Evolutionary conservation across 371 early-diverging fungal genomes (phyloP).

Genomic region (Nematocida major): DNA sequence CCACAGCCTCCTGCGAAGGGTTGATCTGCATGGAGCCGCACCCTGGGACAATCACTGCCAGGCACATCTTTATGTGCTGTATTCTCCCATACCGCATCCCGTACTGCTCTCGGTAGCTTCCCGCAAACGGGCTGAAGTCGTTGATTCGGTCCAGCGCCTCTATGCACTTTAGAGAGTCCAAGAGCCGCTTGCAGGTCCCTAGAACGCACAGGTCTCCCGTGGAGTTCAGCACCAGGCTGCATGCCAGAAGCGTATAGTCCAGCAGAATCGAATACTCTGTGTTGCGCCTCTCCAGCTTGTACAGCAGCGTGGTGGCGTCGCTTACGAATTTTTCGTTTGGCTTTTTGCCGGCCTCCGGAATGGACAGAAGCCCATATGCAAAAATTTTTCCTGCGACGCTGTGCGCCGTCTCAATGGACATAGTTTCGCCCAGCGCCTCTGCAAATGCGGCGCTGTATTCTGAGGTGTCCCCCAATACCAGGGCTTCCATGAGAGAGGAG

Average conservation of each 20-base stretch:
- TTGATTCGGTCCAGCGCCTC: neutral
- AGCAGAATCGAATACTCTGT: slow-evolving; percentile 4
- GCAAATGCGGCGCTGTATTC: neutral
- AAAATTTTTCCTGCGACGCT: slow-evolving; percentile 35
- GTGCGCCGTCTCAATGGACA: slow-evolving; percentile 15
- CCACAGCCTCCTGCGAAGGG: slow-evolving; percentile 19
- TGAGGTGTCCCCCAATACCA: neutral
- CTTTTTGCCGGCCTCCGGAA: slow-evolving; percentile 3
- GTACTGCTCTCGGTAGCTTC: slow-evolving; percentile 46
- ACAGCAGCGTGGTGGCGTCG: slow-evolving; percentile 21
- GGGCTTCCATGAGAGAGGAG: slow-evolving; percentile 17
- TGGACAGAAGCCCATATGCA: slow-evolving; percentile 11
- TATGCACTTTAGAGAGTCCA: neutral
- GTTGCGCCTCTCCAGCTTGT: slow-evolving; percentile 12
- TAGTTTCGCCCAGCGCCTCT: neutral
- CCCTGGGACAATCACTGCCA: slow-evolving; percentile 29
- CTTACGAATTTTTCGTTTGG: neutral
- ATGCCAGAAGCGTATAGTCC: slow-evolving; percentile 39
- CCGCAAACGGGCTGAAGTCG: slow-evolving; percentile 33
- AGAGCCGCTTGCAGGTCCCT: slow-evolving; percentile 21
- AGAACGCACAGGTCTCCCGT: slow-evolving; percentile 33
- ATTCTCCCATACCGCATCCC: slow-evolving; percentile 47
- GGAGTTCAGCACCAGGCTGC: slow-evolving; percentile 31
- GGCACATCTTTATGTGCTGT: slow-evolving; percentile 53
- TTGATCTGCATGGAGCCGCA: slow-evolving; percentile 23